Base-by-base conservation (phyloP, 2,329 filamentous ascomycete genomes). In the Aspergillus sp. region DNA sequence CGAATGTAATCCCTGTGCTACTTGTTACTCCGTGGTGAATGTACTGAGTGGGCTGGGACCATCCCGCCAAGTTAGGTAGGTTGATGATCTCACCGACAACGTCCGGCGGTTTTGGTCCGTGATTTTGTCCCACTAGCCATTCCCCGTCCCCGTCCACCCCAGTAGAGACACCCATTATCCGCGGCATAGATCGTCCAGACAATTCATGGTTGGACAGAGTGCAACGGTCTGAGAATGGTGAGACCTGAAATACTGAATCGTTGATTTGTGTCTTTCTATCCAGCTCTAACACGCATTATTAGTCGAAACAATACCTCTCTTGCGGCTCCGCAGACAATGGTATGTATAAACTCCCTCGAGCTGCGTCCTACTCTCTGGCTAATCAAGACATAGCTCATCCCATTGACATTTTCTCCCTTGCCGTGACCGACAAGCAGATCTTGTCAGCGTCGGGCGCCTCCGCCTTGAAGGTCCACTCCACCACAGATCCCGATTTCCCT, bases 301-400 rank as follows among this genome's bases (percentile, higher is more conserved):
- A 96, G 94, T 99, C 94, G 51, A 97, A 97, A 78, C 94, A 97
- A 86, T 99, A 96, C 72, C 83, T 99, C 57, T 95, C 93, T 65
- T 88, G 88, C 61, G 90, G 96, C 73, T 93, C 91, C 41, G 84
- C 96, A 71, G 89, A 95, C 70, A 83, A 91, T 78, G 91, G 90
- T 90, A 71, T 70, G 78, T 67, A 49, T 49, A 51, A 20, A 30
- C 8, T 26, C 20, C 4, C 42, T 40, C 42, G 19, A 3, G 14
- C 11, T 22, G n/a, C 17, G 6, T 41, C 33, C 13, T 47, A 11
- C 17, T n/a, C 19, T 41, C 30, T 65, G 60, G 65, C 63, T 44
- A 70, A 56, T 61, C 50, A 56, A 52, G 10, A 38, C 38, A 51
- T 47, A 94, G 90, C 89, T 57, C 91, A 96, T 74, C 79, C 85